Evolutionary conservation across 306 rosid genomes (phyloP).

Genomic region (Alnus rubra): DNA sequence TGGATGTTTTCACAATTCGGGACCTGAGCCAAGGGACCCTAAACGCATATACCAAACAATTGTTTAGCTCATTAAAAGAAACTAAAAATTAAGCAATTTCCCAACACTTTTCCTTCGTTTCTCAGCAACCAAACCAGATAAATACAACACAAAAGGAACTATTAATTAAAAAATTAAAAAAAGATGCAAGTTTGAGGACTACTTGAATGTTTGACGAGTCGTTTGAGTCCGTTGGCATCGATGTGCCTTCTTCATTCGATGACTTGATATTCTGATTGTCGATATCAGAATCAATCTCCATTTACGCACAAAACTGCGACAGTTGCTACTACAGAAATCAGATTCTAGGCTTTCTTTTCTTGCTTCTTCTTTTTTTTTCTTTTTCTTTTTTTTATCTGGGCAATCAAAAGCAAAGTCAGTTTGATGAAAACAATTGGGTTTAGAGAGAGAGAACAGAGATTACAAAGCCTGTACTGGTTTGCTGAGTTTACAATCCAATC

Average conservation of each 20-base stretch:
- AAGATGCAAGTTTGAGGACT: slow-evolving; percentile 1
- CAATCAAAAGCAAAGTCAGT: too few species aligned
- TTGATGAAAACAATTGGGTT: too few species aligned
- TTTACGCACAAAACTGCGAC: slow-evolving; percentile 15
- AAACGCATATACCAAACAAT: background rate
- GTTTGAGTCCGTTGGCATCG: slow-evolving; percentile 53
- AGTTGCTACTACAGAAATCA: background rate
- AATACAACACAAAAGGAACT: background rate
- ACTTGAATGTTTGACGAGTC: slow-evolving; percentile 46
- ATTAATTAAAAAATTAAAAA: too few species aligned
- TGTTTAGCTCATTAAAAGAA: background rate
- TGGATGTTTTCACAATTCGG: background rate
- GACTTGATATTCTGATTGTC: slow-evolving; percentile 20
- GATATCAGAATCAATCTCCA: slow-evolving; percentile 54
- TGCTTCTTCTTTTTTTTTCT: background rate
- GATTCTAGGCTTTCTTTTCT: too few species aligned
- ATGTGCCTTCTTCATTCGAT: slow-evolving; percentile 8
- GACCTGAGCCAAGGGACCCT: background rate
- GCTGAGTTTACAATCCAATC: slow-evolving; percentile 5
- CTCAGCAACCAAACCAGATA: background rate
- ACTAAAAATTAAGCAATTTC: background rate
- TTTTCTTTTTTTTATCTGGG: background rate
- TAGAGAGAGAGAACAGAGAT: too few species aligned
- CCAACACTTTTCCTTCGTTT: background rate
- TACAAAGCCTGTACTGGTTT: too few species aligned